Base-by-base conservation (phyloP, 495 filamentous ascomycete genomes). In the Xylaria palmicola region DNA sequence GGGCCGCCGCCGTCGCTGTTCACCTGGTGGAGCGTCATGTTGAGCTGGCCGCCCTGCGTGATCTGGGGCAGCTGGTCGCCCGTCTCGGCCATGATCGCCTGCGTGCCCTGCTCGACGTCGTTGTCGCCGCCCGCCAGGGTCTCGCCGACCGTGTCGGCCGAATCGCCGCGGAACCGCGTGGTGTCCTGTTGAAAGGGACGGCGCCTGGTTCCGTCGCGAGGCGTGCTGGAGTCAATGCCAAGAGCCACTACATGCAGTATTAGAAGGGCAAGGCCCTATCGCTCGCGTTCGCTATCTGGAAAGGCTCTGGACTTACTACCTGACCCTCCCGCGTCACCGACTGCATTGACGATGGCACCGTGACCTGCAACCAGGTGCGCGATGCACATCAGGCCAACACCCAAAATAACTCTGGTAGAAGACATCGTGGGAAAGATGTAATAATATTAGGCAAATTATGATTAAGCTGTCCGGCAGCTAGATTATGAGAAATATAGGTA, bases 1-100 rank as follows among this genome's bases (percentile, higher is more conserved):
- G 79, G 79, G 10, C 79, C 77, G 7, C 71, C 77, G 27, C 79
- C 79, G 47, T 81, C 79, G n/a, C 67, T 65, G 63, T 81, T 81
- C n/a, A 81, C 74, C 56, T 81, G 79, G 56, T 81, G 79, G 5
- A 81, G 73, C 2, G 80, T 84, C 82, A 84, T 84, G 45, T 65
- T 65, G 22, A 84, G 54, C 45, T 73, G 40, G 22, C 82, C 82
- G 29, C 80, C 81, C 3, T 66, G 63, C 0, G 70, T 77, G 60
- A 84, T 66, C 61, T 83, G 77, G 0, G 82, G 81, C 15, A 84
- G 76, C 34, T 71, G 61, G 48, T 72, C 69, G 29, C 73, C 77
- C 4, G 77, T 82, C 60, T 74, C 73, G 34, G 69, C 72, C 62
- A 83, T 65, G 65, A 83, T 79, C 10, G 72, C 68, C 27, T 66